These are phyloP conservation scores for Pyrus betulifolia DNA, from an alignment of 306 rosid species.

Conservation along the genomic window DNA sequence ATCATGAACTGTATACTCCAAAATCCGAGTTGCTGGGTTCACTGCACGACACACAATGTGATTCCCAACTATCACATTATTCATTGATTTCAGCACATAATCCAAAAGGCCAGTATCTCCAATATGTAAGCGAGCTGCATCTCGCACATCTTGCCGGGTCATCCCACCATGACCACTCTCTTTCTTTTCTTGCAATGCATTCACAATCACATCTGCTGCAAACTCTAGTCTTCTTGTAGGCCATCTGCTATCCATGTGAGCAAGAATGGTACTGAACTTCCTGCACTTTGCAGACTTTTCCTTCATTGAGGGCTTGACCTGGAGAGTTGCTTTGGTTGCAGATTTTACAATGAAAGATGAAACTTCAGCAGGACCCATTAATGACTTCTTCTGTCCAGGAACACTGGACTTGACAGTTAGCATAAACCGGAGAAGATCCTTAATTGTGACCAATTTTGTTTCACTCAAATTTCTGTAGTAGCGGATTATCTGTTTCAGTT, in stretches of 20 bases:
- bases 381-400: constrained; percentile 25
- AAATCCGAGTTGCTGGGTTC: constrained; percentile 57
- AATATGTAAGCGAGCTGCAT: constrained; percentile 76
- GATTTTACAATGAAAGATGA: constrained; percentile 23
- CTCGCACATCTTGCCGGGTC: constrained; percentile 85
- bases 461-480: constrained; percentile 74
- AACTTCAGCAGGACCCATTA: constrained; percentile 7
- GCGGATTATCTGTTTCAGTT: constrained; percentile 58
- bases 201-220: constrained; percentile 79
- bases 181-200: constrained; percentile 66
- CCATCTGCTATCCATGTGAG: constrained; percentile 92
- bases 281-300: constrained; percentile 52
- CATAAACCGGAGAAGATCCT: constrained; percentile 77
- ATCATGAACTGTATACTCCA: constrained; percentile 72
- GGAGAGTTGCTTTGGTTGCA: constrained; percentile 22
- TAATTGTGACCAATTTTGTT: constrained; percentile 50
- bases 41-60: constrained; percentile 64
- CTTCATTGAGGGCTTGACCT: constrained; percentile 36
- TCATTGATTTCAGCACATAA: constrained; percentile 73
- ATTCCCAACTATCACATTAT: constrained; percentile 64
- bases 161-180: constrained; percentile 52
- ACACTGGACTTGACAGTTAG: constrained; percentile 61
- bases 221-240: constrained; percentile 67
- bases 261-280: constrained; percentile 48
- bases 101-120: constrained; percentile 93